phyloP scores from a whole-genome alignment of 306 rosid genomes.

The Fagus crenata region DNA sequence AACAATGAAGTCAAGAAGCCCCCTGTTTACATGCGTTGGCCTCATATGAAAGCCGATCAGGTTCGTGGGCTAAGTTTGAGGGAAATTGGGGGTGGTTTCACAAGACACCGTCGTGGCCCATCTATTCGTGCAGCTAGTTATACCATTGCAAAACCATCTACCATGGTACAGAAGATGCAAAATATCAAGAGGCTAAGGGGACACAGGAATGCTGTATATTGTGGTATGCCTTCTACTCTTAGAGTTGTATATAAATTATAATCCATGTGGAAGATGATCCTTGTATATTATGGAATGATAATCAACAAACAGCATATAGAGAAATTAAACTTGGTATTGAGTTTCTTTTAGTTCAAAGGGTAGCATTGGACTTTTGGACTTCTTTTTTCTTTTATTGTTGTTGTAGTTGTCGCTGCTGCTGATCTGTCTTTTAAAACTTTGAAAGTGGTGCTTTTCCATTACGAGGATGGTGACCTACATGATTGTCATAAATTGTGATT shows the following conservation, averaged over 20 bases:
- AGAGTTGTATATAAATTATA: constrained; percentile 19
- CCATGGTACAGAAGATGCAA: constrained; percentile 95
- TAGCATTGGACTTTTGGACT: too few relatives aligned
- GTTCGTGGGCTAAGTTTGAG: constrained; percentile 88
- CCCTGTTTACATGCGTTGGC: constrained; percentile 90
- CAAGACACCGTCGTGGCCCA: constrained; percentile 93
- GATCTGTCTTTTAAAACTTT: too few relatives aligned
- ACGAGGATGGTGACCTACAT: too few relatives aligned
- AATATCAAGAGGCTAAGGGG: constrained; percentile 86
- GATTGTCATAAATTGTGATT: too few relatives aligned
- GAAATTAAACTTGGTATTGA: not conserved
- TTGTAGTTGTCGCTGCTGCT: too few relatives aligned
- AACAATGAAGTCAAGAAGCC: constrained; percentile 50
- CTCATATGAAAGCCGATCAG: constrained; percentile 97
- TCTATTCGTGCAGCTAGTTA: constrained; percentile 95
- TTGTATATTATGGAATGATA: not conserved
- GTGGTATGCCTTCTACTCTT: constrained; percentile 63
- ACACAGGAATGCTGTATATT: constrained; percentile 95
- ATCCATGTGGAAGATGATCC: constrained; percentile 16
- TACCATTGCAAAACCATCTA: constrained; percentile 92
- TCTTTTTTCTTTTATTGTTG: too few relatives aligned
- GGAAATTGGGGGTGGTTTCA: constrained; percentile 98
- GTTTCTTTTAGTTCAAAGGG: not conserved
- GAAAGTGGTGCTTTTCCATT: too few relatives aligned
- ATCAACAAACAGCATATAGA: not conserved